Conservation (phyloP, 306 rosid species). For the Abrus precatorius region DNA sequence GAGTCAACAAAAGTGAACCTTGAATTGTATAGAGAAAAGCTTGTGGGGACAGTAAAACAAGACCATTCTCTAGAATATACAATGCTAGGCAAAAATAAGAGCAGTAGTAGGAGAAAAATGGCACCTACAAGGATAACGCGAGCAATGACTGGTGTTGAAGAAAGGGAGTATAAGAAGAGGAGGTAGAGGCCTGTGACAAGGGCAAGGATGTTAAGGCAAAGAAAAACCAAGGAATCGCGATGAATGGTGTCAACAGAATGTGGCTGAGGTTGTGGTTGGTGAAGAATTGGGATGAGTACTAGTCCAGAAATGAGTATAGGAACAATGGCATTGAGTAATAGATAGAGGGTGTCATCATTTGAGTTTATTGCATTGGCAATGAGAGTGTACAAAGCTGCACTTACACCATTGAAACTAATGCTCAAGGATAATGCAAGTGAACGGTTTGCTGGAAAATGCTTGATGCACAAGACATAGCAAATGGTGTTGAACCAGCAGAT, state of each 20-base stretch:
- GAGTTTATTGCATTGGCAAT: constrained; percentile 73
- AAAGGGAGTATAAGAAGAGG: constrained; percentile 58
- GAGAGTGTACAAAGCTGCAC: constrained; percentile 80
- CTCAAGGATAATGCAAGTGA: constrained; percentile 78
- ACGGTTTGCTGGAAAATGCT: constrained; percentile 64
- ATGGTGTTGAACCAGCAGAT: constrained; percentile 92
- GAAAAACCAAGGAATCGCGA: constrained; percentile 56
- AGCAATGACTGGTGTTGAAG: constrained; percentile 48
- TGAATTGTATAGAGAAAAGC: constrained; percentile 35
- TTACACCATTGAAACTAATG: constrained; percentile 79
- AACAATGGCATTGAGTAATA: constrained; percentile 72
- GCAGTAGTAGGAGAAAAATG: constrained; percentile 57
- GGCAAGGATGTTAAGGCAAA: constrained; percentile 71
- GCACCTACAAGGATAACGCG: constrained; percentile 68
- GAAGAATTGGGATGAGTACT: constrained; percentile 65
- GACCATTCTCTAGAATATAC: constrained; percentile 53
- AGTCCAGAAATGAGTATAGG: constrained; percentile 65
- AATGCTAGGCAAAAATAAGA: constrained; percentile 60
- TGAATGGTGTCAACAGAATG: constrained; percentile 30
- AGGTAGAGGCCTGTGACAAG: constrained; percentile 78
- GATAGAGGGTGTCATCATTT: constrained; percentile 55
- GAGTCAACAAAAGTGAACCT: constrained; percentile 37
- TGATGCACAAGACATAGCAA: constrained; percentile 76
- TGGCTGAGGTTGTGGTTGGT: constrained; percentile 53
- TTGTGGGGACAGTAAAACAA: constrained; percentile 15